Conservation (phyloP, 2,329 filamentous ascomycete genomes). For the Cryphonectria japonica region DNA sequence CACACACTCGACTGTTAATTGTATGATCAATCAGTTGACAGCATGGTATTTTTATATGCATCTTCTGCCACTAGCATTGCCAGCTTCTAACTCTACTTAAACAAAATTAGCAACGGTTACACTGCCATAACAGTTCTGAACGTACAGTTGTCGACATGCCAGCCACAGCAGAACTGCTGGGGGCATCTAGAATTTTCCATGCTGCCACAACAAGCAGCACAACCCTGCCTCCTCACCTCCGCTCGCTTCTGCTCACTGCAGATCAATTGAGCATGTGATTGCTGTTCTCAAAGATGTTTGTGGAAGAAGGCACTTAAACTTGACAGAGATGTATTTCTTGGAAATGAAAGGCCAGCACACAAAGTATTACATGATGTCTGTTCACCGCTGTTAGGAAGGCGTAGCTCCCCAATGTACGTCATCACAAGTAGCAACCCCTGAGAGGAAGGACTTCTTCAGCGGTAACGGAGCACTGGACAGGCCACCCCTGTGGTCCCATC, state of each 20-base stretch:
- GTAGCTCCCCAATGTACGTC: background rate
- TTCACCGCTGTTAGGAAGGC: background rate
- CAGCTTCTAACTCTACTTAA: too few relatives aligned
- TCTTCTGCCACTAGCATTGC: background rate
- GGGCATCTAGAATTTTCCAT: constrained; percentile 1
- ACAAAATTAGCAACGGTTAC: too few relatives aligned
- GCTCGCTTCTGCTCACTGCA: background rate
- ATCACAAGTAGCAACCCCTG: background rate
- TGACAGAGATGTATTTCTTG: background rate
- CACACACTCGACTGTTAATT: too few relatives aligned
- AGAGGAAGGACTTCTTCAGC: background rate
- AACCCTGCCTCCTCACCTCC: background rate
- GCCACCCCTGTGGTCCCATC: background rate
- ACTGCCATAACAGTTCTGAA: too few relatives aligned
- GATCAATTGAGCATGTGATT: background rate
- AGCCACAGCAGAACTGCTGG: background rate
- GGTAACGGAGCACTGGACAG: background rate
- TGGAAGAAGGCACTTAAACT: background rate
- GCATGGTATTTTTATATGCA: too few relatives aligned
- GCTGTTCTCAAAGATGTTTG: background rate
- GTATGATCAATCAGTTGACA: too few relatives aligned
- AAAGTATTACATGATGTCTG: background rate
- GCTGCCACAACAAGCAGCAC: background rate
- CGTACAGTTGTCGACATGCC: background rate
- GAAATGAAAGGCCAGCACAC: too few relatives aligned